phyloP scores from a whole-genome alignment of 495 filamentous ascomycete species.

The Pyrenula aspistea region DNA sequence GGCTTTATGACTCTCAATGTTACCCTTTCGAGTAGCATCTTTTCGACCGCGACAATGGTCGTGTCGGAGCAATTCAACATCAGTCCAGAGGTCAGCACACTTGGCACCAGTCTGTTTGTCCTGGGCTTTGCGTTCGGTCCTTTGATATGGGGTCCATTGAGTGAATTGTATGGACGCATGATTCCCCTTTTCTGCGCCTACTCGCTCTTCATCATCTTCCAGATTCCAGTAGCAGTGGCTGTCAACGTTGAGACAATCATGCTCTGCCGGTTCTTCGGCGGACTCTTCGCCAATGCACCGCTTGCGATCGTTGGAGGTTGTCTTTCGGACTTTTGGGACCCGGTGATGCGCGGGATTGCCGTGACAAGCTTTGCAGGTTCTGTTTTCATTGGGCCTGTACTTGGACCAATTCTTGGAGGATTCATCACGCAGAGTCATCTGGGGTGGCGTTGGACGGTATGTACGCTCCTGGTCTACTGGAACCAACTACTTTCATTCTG shows the following conservation, averaged over 20 bases:
- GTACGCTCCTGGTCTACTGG: background rate
- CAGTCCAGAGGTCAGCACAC: slow-evolving; percentile 30
- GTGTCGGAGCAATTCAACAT: slow-evolving; percentile 34
- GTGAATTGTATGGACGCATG: slow-evolving; percentile 64
- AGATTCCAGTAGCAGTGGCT: slow-evolving; percentile 42
- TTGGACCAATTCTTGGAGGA: slow-evolving; percentile 42
- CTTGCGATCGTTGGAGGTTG: slow-evolving; percentile 51
- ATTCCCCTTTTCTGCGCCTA: slow-evolving; percentile 38
- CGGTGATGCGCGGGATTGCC: slow-evolving; percentile 47
- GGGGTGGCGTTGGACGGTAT: slow-evolving; percentile 43
- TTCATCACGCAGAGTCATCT: slow-evolving; percentile 36
- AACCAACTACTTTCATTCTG: no score
- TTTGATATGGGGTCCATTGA: slow-evolving; percentile 52
- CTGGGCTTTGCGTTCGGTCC: slow-evolving; percentile 43
- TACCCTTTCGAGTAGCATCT: slow-evolving; percentile 47
- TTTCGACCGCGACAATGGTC: slow-evolving; percentile 33
- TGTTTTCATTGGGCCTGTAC: slow-evolving; percentile 40
- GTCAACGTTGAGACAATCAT: slow-evolving; percentile 40
- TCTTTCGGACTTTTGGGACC: slow-evolving; percentile 48
- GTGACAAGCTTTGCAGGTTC: slow-evolving; percentile 40
- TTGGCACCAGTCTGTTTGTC: slow-evolving; percentile 43
- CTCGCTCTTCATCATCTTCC: slow-evolving; percentile 37
- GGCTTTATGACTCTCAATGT: slow-evolving; percentile 45
- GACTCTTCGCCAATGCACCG: slow-evolving; percentile 42
- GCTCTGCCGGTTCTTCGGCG: slow-evolving; percentile 41